These are phyloP conservation scores for Monilinia fructicola DNA, from an alignment of 2,329 filamentous ascomycete genomes.

Conservation along the genomic window DNA sequence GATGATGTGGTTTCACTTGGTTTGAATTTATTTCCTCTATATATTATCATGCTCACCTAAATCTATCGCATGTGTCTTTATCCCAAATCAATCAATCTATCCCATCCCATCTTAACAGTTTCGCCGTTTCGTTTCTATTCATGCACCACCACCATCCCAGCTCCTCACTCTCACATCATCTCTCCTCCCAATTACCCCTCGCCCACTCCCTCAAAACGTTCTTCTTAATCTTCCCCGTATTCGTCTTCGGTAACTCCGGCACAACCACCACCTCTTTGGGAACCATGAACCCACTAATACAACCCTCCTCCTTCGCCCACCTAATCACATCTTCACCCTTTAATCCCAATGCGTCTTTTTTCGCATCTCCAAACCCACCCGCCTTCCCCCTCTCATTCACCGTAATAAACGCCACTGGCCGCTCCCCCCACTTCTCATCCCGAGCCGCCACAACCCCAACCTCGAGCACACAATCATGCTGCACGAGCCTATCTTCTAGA, in stretches of 20 bases:
- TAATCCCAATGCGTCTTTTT: no score
- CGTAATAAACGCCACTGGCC: conserved; percentile 92
- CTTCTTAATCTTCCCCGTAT: conserved; percentile 95
- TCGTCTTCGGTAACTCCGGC: conserved; percentile 90
- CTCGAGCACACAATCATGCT: conserved; percentile 87
- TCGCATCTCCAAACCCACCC: conserved; percentile 46
- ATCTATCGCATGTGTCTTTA: no score
- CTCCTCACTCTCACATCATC: conserved; percentile 9
- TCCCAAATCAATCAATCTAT: no score
- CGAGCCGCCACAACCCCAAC: conserved; percentile 85
- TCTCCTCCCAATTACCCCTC: conserved; percentile 36
- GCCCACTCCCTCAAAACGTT: conserved; percentile 72
- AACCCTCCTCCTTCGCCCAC: conserved; percentile 77
- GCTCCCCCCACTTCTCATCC: conserved; percentile 90
- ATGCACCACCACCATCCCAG: background rate
- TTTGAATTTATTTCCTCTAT: no score
- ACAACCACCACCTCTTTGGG: conserved; percentile 73
- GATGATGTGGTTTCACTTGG: no score
- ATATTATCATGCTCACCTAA: no score
- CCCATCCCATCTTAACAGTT: background rate
- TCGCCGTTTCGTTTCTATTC: background rate
- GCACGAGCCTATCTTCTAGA: conserved; percentile 82
- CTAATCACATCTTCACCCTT: conserved; percentile 69
- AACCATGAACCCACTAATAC: conserved; percentile 90
- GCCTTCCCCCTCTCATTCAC: conserved; percentile 69